Conservation (phyloP, 2,329 filamentous ascomycete genomes). For the Cytospora piceae region DNA sequence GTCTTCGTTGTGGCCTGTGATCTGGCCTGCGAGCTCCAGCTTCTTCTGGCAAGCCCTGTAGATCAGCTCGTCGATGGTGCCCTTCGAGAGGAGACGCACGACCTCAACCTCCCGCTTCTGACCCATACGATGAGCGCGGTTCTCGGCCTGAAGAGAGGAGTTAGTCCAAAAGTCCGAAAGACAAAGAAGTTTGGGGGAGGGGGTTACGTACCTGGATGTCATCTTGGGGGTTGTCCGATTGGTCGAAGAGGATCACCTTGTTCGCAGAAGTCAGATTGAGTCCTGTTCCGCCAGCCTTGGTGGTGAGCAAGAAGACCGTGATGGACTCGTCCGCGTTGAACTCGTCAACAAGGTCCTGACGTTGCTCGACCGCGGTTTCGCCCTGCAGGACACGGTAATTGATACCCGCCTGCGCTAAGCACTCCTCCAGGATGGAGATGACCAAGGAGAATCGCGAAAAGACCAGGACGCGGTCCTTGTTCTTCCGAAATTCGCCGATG, state of each 20-base stretch:
- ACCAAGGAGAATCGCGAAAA: slow-evolving; percentile 94
- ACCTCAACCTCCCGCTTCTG: slow-evolving; percentile 92
- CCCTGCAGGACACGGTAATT: slow-evolving; percentile 87
- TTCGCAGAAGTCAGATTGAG: slow-evolving; percentile 96
- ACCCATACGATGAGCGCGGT: slow-evolving; percentile 91
- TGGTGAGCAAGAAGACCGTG: slow-evolving; percentile 89
- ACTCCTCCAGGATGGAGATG: slow-evolving; percentile 85
- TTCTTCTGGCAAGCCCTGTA: slow-evolving; percentile 91
- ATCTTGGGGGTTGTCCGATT: slow-evolving; percentile 96
- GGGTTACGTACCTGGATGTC: slow-evolving; percentile 69
- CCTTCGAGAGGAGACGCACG: slow-evolving; percentile 76
- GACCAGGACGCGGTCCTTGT: slow-evolving; percentile 84
- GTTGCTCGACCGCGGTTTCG: slow-evolving; percentile 76
- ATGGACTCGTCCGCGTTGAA: slow-evolving; percentile 79
- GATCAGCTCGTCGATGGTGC: slow-evolving; percentile 92
- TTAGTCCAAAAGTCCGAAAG: background rate
- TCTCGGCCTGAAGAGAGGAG: slow-evolving; percentile 65
- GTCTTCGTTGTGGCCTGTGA: slow-evolving; percentile 44
- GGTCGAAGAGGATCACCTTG: slow-evolving; percentile 97
- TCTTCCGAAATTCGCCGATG: slow-evolving; percentile 71
- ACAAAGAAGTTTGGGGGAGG: background rate
- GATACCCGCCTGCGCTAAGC: slow-evolving; percentile 73
- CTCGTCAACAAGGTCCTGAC: slow-evolving; percentile 85
- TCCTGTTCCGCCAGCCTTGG: slow-evolving; percentile 92
- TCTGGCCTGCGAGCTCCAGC: slow-evolving; percentile 76